A percentile compares a stretch with the other conserved stretches of the same genome.
Conservation (phyloP, 768 basidiomycete genomes). For the Phlebiopsis gigantea region DNA sequence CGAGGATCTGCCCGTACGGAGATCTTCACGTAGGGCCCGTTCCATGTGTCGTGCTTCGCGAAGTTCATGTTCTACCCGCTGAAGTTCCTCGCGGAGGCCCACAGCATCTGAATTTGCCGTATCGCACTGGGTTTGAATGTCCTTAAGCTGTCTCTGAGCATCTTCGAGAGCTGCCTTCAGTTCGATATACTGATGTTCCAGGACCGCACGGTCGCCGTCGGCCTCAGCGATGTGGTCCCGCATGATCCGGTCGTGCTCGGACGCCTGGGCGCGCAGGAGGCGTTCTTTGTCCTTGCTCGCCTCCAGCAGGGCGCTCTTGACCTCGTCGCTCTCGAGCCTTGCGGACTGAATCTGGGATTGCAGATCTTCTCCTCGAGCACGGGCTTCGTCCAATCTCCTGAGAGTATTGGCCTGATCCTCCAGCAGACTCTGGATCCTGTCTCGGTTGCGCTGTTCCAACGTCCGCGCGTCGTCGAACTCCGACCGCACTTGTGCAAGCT, state of each 20-base stretch:
- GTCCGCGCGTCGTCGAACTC: conserved; percentile 67
- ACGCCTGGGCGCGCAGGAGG: conserved; percentile 65
- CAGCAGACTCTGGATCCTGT: conserved; percentile 58
- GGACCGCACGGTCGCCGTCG: conserved; percentile 87
- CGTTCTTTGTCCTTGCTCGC: conserved; percentile 77
- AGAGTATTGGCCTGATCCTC: conserved; percentile 74
- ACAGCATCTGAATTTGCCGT: conserved; percentile 63
- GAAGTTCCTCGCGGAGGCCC: conserved; percentile 68
- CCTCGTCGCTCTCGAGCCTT: conserved; percentile 65
- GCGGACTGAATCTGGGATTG: conserved; percentile 71
- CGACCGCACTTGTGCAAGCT: conserved; percentile 52
- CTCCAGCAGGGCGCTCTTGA: conserved; percentile 60
- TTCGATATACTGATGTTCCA: conserved; percentile 84
- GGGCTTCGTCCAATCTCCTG: conserved; percentile 69
- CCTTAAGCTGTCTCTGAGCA: conserved; percentile 57
- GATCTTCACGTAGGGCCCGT: conserved; percentile 65
- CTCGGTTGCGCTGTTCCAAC: conserved; percentile 58
- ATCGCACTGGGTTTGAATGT: conserved; percentile 53
- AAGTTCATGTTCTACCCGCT: conserved; percentile 65
- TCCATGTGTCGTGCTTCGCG: conserved; percentile 64
- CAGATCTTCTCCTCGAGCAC: conserved; percentile 66
- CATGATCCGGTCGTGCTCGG: conserved; percentile 60
- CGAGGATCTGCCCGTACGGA: conserved; percentile 62
- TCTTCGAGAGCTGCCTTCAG: conserved; percentile 58
- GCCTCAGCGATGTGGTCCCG: conserved; percentile 90